A percentile compares a stretch with the other conserved stretches of the same genome.
phyloP scores from a whole-genome alignment of 148 eudicot species.

The Beta vulgaris region DNA sequence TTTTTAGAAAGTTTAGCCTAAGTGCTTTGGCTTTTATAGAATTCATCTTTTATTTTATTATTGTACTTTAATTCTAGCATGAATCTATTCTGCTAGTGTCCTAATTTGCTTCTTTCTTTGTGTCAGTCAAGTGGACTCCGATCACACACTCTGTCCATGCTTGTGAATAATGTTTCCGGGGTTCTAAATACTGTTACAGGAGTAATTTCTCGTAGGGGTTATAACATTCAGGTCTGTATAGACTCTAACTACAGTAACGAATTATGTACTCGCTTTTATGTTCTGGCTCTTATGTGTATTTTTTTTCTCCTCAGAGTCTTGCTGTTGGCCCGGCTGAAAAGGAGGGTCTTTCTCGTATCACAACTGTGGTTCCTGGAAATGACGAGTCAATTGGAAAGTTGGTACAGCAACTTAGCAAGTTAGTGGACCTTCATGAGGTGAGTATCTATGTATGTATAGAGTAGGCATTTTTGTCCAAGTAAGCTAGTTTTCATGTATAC shows the following conservation, averaged over 20 bases:
- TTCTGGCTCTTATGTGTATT: not conserved
- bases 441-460: slow-evolving; percentile 20
- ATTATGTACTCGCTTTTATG: not conserved
- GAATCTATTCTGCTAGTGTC: not conserved
- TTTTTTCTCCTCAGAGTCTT: slow-evolving; percentile 56
- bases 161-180: slow-evolving; percentile 74
- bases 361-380: slow-evolving; percentile 88
- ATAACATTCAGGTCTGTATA: slow-evolving; percentile 70
- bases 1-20: not conserved
- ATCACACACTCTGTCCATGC: slow-evolving; percentile 83
- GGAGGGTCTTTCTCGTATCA: slow-evolving; percentile 81
- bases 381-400: slow-evolving; percentile 74
- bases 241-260: not conserved
- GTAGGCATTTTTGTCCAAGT: not conserved
- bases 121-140: slow-evolving; percentile 73
- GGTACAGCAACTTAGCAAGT: slow-evolving; percentile 76
- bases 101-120: slow-evolving; percentile 26
- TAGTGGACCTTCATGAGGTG: slow-evolving; percentile 82
- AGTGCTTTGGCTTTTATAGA: slow-evolving; percentile 9
- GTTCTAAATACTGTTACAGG: slow-evolving; percentile 81
- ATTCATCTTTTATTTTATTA: not conserved
- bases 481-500: not conserved
- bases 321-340: slow-evolving; percentile 85
- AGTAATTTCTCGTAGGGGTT: slow-evolving; percentile 80
- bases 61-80: not conserved